phyloP scores from a whole-genome alignment of 768 basidiomycete species.

The Cystobasidium ongulense region DNA sequence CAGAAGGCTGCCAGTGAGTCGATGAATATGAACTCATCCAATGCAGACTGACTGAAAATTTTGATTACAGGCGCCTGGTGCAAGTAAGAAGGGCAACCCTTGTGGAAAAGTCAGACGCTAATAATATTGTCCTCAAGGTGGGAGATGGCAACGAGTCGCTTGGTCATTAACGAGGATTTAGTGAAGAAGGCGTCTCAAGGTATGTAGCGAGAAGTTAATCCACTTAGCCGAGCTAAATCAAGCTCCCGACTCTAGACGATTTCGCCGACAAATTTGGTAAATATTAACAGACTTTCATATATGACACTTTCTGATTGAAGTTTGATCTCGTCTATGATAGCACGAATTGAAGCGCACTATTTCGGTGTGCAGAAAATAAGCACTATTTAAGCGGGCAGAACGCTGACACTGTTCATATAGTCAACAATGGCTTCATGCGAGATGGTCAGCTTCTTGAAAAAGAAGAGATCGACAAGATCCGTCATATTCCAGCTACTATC shows the following conservation, averaged over 20 bases:
- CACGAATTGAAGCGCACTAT: constrained; percentile 57
- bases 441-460: constrained; percentile 77
- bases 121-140: constrained; percentile 27
- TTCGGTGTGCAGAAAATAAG: constrained; percentile 55
- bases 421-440: constrained; percentile 58
- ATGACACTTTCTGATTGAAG: constrained; percentile 2
- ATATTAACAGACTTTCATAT: constrained; percentile 9
- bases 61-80: background rate
- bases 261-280: constrained; percentile 33
- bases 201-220: background rate
- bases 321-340: constrained; percentile 26
- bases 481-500: constrained; percentile 69
- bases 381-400: background rate
- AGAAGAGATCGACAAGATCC: constrained; percentile 81
- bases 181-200: constrained; percentile 67
- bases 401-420: constrained; percentile 49
- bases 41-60: background rate
- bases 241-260: constrained; percentile 4
- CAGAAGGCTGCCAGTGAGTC: constrained; percentile 32
- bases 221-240: background rate
- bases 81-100: background rate
- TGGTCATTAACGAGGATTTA: constrained; percentile 61
- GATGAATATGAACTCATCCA: background rate
- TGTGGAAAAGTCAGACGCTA: background rate
- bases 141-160: constrained; percentile 70